Conservation (phyloP, 2,329 filamentous ascomycete genomes). For the Bipolaris oryzae region DNA sequence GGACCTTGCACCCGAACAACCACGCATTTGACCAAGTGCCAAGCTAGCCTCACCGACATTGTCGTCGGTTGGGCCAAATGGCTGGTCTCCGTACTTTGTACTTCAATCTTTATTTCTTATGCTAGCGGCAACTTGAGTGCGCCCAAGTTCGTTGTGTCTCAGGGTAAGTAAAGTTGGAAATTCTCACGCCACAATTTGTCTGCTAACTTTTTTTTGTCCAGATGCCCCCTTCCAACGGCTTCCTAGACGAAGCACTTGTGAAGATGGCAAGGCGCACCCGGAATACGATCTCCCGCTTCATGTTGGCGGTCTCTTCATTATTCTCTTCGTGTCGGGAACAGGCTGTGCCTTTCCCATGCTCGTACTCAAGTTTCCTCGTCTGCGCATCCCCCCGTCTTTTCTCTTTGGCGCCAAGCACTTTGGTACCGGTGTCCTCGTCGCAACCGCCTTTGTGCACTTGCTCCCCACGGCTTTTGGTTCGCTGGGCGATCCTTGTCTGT, state of each 20-base stretch:
- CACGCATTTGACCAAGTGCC: constrained; percentile 26
- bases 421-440: constrained; percentile 78
- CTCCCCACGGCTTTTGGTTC: constrained; percentile 64
- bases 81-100: constrained; percentile 34
- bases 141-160: constrained; percentile 10
- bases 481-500: constrained; percentile 56
- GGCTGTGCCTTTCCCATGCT: constrained; percentile 68
- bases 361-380: constrained; percentile 63
- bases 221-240: constrained; percentile 19
- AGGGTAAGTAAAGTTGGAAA: constrained; percentile 24
- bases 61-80: constrained; percentile 29
- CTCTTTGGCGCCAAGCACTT: constrained; percentile 63
- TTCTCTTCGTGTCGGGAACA: constrained; percentile 41
- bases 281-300: constrained; percentile 41
- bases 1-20: constrained; percentile 41
- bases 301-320: constrained; percentile 43
- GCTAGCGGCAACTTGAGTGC: constrained; percentile 14
- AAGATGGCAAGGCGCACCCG: constrained; percentile 25
- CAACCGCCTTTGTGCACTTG: constrained; percentile 81
- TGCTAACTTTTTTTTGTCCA: constrained; percentile 1
- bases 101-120: constrained; percentile 33
- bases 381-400: constrained; percentile 65
- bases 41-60: constrained; percentile 18
- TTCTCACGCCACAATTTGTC: neutral
- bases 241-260: constrained; percentile 30